These are phyloP conservation scores for Fraxinus greggii DNA, from an alignment of 305 asterid species.

Conservation along the genomic window DNA sequence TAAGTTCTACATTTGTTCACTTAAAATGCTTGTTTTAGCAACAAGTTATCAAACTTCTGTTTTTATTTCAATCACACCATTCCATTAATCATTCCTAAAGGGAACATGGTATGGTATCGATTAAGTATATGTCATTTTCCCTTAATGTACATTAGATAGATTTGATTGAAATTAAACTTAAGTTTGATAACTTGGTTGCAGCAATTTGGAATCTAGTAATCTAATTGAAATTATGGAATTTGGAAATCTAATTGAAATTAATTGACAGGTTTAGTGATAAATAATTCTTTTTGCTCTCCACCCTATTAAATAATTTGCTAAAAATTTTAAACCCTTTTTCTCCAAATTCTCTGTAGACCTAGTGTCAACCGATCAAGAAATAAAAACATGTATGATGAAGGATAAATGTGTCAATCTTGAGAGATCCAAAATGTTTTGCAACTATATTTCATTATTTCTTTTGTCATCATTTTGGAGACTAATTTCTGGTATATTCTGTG, in stretches of 20 bases:
- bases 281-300: neutral
- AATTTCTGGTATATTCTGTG: constrained; percentile 19
- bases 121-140: neutral
- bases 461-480: constrained; percentile 19
- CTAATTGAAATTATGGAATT: neutral
- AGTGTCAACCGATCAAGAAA: neutral
- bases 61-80: neutral
- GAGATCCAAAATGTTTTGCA: neutral
- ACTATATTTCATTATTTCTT: constrained; percentile 1
- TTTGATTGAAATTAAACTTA: neutral
- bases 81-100: neutral
- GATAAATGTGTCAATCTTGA: neutral
- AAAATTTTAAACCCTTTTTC: neutral
- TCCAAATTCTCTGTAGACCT: neutral
- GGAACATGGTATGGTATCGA: neutral
- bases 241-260: neutral
- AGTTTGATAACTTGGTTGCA: neutral
- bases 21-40: neutral
- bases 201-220: neutral
- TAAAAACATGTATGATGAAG: neutral
- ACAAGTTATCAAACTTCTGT: neutral
- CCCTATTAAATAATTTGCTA: neutral
- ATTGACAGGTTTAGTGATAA: neutral
- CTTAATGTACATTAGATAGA: neutral
- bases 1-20: neutral